Evolutionary conservation across 2,329 filamentous ascomycete genomes (phyloP).

Genomic region (Penicillium italicum): DNA sequence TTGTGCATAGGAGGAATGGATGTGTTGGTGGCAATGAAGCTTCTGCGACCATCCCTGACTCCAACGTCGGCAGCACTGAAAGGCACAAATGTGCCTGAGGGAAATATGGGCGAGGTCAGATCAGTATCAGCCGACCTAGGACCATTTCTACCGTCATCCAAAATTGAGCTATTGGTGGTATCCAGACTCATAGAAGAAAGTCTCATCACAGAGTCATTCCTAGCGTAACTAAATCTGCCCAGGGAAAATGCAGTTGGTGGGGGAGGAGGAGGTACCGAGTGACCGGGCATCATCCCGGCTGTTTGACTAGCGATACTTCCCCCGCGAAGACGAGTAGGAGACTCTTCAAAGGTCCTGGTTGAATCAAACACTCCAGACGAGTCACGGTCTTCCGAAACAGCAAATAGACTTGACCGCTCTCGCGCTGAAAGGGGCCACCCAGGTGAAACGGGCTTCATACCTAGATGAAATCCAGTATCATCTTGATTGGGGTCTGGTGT

Average conservation of each 20-base stretch:
- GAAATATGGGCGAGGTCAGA: constrained; percentile 30
- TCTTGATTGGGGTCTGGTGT: constrained; percentile 34
- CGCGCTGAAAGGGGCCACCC: constrained; percentile 30
- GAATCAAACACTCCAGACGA: constrained; percentile 23
- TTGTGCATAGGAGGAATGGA: constrained; percentile 24
- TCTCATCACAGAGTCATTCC: constrained; percentile 35
- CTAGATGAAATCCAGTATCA: constrained; percentile 19
- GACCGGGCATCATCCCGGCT: constrained; percentile 34
- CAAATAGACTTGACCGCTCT: constrained; percentile 21
- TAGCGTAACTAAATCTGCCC: constrained; percentile 33
- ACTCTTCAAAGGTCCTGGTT: constrained; percentile 23
- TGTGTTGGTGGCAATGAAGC: constrained; percentile 24
- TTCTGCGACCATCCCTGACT: constrained; percentile 30
- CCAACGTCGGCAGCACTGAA: constrained; percentile 39
- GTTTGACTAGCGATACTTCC: constrained; percentile 35
- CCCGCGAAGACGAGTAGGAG: constrained; percentile 26
- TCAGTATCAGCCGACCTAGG: constrained; percentile 29
- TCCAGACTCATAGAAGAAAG: constrained; percentile 38
- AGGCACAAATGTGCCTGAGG: constrained; percentile 35
- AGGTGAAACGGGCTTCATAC: constrained; percentile 29
- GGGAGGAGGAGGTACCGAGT: constrained; percentile 37
- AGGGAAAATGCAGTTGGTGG: constrained; percentile 31
- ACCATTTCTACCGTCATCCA: constrained; percentile 31
- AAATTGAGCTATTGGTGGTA: constrained; percentile 39
- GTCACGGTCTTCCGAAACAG: constrained; percentile 23